Evolutionary conservation across 768 basidiomycete genomes (phyloP), one percentile per base, ranked within the genome.

Genomic region (Cystofilobasidium bisporidii): DNA sequence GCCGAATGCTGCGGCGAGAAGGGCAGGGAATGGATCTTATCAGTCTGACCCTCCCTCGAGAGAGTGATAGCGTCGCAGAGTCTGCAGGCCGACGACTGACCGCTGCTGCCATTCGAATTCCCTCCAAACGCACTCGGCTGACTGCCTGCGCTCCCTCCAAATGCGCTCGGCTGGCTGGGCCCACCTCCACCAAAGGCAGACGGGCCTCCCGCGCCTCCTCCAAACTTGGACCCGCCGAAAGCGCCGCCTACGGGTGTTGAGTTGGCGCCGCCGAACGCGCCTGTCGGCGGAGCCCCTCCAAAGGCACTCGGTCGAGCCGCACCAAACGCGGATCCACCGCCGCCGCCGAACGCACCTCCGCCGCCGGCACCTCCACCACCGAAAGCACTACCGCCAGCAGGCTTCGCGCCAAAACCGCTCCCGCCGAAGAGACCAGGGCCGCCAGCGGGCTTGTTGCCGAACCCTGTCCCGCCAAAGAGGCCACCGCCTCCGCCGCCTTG

Each of bases 341-440:
- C 30, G 17, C 53, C 53, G 26, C 53, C 53, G 53, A 56, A 56
- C 53, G 53, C 53, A 15, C 53, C 17, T 8, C 28, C 28, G 9
- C 53, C 53, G 17, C 28, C 26, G 28, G 26, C 30, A 18, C 28
- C 53, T 32, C 28, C 53, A 10, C 5, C 53, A 3, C 53, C 53
- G 30, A 56, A 56, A 5, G 53, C 53, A 30, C 53, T 56, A 26
- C 53, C 53, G 26, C 53, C 14, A 28, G 53, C 53, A 32, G 53
- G 53, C 53, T 56, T 56, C 1, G 53, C 53, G 18, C 53, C 53
- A 20, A 56, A 56, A 30, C 53, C 53, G 15, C 8, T 30, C 11
- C 53, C 38, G 65, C 45, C 57, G 33, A 60, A 28, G 33, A 59
- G 41, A 14, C 24, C 47, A 9, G 36, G 65, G 26, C 45, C 41